Evolutionary conservation across 192 early-diverging fungal species (phyloP), one percentile per base, ranked within the genome.

Genomic region (Coemansia sp.): DNA sequence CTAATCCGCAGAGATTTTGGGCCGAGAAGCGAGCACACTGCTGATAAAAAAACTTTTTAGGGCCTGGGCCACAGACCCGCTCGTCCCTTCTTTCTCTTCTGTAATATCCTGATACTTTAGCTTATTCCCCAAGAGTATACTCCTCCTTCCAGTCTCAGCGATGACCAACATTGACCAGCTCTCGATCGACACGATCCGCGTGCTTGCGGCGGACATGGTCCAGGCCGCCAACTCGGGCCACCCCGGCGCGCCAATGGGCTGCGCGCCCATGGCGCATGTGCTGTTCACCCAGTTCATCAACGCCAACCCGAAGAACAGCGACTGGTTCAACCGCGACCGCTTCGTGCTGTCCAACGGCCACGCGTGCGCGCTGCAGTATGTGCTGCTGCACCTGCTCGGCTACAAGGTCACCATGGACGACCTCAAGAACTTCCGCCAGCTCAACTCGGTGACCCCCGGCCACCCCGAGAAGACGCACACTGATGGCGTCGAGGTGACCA

Each of bases 301-400:
- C 45, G 82, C 75, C 52, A 91, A 92, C 81, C 94, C 96, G 51
- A 81, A 82, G 67, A 84, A 95, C 78, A 90, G 92, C 56, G 62
- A 85, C 49, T 97, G 94, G 93, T 64, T 89, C 58, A 94, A 93
- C 73, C 89, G 93, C 41, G 94, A 99, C 71, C 92, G 96, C 27
- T 99, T 99, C 56, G 89, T 99, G 14, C 82, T 99, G 52, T 97
- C 94, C 40, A 96, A 96, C 75, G 96, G 96, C 22, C 96, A 98
- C 75, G 96, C 70, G n/a, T 95, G 94, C 62, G 92, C 84, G 3
- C 79, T 98, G 55, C 90, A 91, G 69, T 98, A 98, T 70, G 79
- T 88, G 35, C 67, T 92, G 48, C 81, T 92, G 50, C 96, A 98
- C 76, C 68, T 98, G 50, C 50, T 85, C 26, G 94, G 94, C 8